These are phyloP conservation scores for Dichotomopilus funicola DNA, from an alignment of 2,329 filamentous ascomycete genomes.

Conservation along the genomic window DNA sequence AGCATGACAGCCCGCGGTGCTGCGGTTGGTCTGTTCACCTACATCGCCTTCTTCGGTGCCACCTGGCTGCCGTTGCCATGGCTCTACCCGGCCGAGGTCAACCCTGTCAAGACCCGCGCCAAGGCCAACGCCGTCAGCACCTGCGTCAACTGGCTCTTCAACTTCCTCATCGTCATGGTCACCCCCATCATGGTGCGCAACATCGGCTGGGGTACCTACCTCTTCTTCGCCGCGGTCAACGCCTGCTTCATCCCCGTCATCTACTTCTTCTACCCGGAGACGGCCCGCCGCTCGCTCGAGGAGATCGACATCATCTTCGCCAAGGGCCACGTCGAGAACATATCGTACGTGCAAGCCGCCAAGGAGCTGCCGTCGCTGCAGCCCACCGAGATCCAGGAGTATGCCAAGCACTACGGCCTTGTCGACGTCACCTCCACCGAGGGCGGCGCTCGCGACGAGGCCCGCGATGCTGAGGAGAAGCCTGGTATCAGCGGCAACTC, in stretches of 20 bases:
- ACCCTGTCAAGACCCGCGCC: conserved; percentile 52
- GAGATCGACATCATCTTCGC: conserved; percentile 60
- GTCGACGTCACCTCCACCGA: conserved; percentile 9
- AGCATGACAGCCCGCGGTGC: conserved; percentile 30
- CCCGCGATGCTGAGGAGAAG: conserved; percentile 16
- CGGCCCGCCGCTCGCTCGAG: conserved; percentile 51
- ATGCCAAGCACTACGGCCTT: conserved; percentile 32
- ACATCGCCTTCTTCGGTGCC: conserved; percentile 52
- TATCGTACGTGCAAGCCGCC: conserved; percentile 52
- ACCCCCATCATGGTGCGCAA: conserved; percentile 53
- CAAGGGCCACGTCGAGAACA: conserved; percentile 53
- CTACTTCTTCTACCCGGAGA: conserved; percentile 49
- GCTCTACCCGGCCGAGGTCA: conserved; percentile 57
- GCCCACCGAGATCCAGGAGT: conserved; percentile 46
- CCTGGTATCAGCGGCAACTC: not conserved
- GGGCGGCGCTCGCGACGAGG: conserved; percentile 4
- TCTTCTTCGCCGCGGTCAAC: conserved; percentile 51
- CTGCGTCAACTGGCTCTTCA: conserved; percentile 53
- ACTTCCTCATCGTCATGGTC: conserved; percentile 62
- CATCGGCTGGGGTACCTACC: conserved; percentile 47
- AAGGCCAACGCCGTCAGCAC: conserved; percentile 60
- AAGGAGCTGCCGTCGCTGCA: conserved; percentile 49
- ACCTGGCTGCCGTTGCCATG: conserved; percentile 55
- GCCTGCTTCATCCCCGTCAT: conserved; percentile 46
- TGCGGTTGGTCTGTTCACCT: conserved; percentile 52